These are phyloP conservation scores for Penicillium salamii DNA, from an alignment of 495 filamentous ascomycete genomes.

Conservation along the genomic window DNA sequence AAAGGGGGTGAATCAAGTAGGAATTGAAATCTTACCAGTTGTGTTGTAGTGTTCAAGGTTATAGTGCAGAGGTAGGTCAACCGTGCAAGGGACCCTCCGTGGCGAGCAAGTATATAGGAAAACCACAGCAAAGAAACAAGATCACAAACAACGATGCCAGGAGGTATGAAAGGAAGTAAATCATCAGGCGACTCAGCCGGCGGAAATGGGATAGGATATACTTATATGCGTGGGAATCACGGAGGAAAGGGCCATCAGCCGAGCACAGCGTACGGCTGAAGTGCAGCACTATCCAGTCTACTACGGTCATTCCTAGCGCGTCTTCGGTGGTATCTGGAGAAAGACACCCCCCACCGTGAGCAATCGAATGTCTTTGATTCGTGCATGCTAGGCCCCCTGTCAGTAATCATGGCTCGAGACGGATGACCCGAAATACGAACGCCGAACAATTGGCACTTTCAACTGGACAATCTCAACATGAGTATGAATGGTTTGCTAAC, in stretches of 20 bases:
- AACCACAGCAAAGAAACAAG: background rate
- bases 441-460: background rate
- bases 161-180: conserved; percentile 1
- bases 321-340: conserved; percentile 5
- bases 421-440: background rate
- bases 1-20: too few relatives aligned
- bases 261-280: conserved; percentile 17
- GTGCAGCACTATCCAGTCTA: conserved; percentile 3
- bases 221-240: conserved; percentile 11
- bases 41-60: too few relatives aligned
- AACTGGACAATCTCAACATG: too few relatives aligned
- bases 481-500: background rate
- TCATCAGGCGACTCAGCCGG: conserved; percentile 11
- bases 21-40: background rate
- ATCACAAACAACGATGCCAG: background rate
- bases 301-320: conserved; percentile 6
- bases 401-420: background rate
- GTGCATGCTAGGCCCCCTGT: conserved; percentile 13
- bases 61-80: too few relatives aligned
- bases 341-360: conserved; percentile 19
- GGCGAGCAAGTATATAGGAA: background rate
- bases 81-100: background rate
- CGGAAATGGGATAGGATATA: conserved; percentile 12
- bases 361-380: conserved; percentile 16
- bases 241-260: conserved; percentile 10